These are phyloP conservation scores for Nakaseomyces nivariensis DNA, from an alignment of 1,139 yeast species.

Conservation along the genomic window DNA sequence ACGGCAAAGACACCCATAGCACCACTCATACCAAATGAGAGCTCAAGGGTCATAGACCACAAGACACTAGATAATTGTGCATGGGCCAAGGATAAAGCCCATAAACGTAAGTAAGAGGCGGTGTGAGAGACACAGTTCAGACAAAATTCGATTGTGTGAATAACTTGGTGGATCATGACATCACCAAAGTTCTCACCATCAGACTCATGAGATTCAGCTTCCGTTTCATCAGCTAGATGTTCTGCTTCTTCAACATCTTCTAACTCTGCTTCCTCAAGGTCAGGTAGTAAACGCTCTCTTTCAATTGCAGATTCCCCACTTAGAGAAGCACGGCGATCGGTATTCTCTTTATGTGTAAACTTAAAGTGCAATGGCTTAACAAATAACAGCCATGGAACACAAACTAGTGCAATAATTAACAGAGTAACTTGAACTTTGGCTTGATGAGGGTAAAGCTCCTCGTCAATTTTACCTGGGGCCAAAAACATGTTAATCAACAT, in stretches of 20 bases:
- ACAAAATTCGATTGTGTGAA: slow-evolving; percentile 97
- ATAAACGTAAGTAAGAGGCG: slow-evolving; percentile 88
- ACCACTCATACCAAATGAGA: slow-evolving; percentile 73
- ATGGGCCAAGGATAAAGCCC: slow-evolving; percentile 97
- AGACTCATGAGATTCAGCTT: slow-evolving; percentile 12
- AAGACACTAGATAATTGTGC: slow-evolving; percentile 89
- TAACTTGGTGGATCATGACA: slow-evolving; percentile 92
- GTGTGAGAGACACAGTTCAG: slow-evolving; percentile 96
- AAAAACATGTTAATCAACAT: slow-evolving; percentile 95
- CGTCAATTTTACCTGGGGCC: slow-evolving; percentile 84
- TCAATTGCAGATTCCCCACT: neutral
- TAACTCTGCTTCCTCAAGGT: slow-evolving; percentile 21
- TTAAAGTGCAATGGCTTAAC: slow-evolving; percentile 77
- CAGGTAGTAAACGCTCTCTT: slow-evolving; percentile 19
- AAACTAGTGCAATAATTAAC: slow-evolving; percentile 66
- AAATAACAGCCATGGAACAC: slow-evolving; percentile 91
- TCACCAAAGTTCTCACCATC: slow-evolving; percentile 76
- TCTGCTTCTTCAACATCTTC: slow-evolving; percentile 19
- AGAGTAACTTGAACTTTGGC: slow-evolving; percentile 64
- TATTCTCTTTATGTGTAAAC: slow-evolving; percentile 31
- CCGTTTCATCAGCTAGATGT: slow-evolving; percentile 12
- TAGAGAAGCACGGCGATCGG: neutral
- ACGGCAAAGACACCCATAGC: slow-evolving; percentile 59
- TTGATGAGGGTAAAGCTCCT: slow-evolving; percentile 76
- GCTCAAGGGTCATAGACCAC: slow-evolving; percentile 90